Evolutionary conservation across 352 stramenopile species (phyloP), one percentile per base, ranked within the genome.

Genomic region (Phytopythium vexans): DNA sequence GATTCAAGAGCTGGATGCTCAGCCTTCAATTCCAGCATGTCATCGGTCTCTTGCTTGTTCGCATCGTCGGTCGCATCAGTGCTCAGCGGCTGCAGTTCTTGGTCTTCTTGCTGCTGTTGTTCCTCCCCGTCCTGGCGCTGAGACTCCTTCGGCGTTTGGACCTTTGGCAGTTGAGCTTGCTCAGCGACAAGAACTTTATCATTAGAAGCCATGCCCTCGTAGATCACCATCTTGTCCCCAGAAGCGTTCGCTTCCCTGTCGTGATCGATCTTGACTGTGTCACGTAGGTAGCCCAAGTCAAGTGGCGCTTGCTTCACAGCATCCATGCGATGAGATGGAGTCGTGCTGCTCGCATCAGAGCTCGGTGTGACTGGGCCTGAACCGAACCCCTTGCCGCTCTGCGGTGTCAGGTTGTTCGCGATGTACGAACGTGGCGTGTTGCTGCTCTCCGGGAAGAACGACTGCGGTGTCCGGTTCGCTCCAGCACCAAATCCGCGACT

Each of bases 361-460:
- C 56, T 59, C 36, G 70, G 70, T 7, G 68, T 83, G 40, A 68
- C 57, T 31, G 54, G 54, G 3, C 62, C 68, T n/a, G 61, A 74
- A 15, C 60, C 60, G 36, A 74, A 76, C 1, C 68, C 71, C n/a
- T 42, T 41, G 6, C 46, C 38, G 34, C 53, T 68, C 27, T 65
- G 66, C 1, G 77, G 77, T 10, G 80, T 90, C 31, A 88, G 60
- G 40, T 82, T 85, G 60, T 85, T 84, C 33, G 75, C 80, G 35
- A 90, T 86, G 64, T 88, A 88, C 41, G 80, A 88, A 37, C 80
- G 75, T 48, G 80, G 80, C 11, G 80, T 88, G 57, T 79, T 79
- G 58, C 54, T 82, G 16, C 34, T 16, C 15, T 88, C 80, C 46
- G 82, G 79, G 49, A 77, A 77, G 48, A 86, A 72, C 31, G 62